These are phyloP conservation scores for Fusarium neocosmosporiellum DNA, from an alignment of 2,329 filamentous ascomycete genomes.

Conservation along the genomic window DNA sequence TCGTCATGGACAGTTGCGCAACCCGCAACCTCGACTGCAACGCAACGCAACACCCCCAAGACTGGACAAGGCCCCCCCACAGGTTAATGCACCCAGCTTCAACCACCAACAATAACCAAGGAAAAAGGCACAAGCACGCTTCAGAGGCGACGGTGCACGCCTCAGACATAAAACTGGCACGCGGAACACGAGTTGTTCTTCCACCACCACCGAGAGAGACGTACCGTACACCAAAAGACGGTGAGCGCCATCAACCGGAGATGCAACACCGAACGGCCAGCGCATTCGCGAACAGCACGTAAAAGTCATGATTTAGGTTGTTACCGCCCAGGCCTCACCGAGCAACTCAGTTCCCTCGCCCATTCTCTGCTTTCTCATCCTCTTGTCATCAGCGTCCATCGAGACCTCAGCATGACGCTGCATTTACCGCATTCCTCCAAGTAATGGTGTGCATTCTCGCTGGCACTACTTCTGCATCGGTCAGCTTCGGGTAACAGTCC, in stretches of 20 bases:
- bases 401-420: constrained; percentile 11
- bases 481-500: constrained; percentile 6
- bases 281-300: constrained; percentile 7
- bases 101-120: constrained; percentile 27
- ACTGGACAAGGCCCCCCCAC: constrained; percentile 15
- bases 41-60: constrained; percentile 1
- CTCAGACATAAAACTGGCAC: constrained; percentile 11
- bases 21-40: neutral
- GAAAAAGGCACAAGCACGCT: constrained; percentile 21
- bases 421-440: constrained; percentile 6
- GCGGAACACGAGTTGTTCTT: neutral
- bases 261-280: constrained; percentile 23
- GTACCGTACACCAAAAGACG: constrained; percentile 29
- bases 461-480: constrained; percentile 10
- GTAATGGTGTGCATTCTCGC: constrained; percentile 17
- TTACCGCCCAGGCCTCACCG: neutral
- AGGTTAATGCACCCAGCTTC: constrained; percentile 14
- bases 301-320: constrained; percentile 16
- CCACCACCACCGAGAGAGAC: neutral
- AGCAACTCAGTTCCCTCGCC: neutral
- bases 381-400: neutral
- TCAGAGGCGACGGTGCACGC: constrained; percentile 15
- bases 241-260: constrained; percentile 31
- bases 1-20: constrained; percentile 13
- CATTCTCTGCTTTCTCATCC: neutral